Base-by-base conservation (phyloP, 306 rosid species). In the Alnus glutinosa region DNA sequence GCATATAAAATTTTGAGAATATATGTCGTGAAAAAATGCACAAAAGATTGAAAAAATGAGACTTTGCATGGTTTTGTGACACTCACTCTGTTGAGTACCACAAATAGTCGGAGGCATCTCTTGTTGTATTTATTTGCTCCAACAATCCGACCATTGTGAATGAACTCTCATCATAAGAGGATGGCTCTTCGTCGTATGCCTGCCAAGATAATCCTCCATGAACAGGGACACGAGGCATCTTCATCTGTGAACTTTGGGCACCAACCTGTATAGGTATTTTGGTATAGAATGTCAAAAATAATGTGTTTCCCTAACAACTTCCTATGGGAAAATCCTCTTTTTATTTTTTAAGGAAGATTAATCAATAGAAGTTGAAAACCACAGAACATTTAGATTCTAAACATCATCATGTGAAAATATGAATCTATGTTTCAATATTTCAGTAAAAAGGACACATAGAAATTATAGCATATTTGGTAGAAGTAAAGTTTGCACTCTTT, bases 71-170 rank as follows among this genome's bases (percentile, higher is more conserved):
- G 74, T 58, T 62, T 44, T 48, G 36, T 68, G 76, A 70, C 76
- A 95, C 99, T 93, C 85, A 95, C 99, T 95, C 99, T 84, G 99
- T 95, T 59, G 90, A 79, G 90, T 95, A 95, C 99, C 99, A 95
- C 90, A 95, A 83, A 82, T 95, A 93, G 77, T 95, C 99, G 39
- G 99, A 84, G 63, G 86, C 78, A 84, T 95, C 99, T 79, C 99
- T 89, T 49, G 99, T 95, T 80, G 93, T 89, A 85, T 95, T 95
- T 80, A 95, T 83, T 89, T 95, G 99, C 83, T 95, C 99, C 85
- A 93, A 86, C 75, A 95, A 84, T 66, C 99, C 99, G 5, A 78
- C 83, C 50, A 79, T 87, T 0, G 97, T 91, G 82, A 93, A 91
- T 61, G 97, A 78, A 81, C 88, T 84, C 55, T 93, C 97, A 77